These are phyloP conservation scores for Jaltomata sinuosa DNA, from an alignment of 257 asterid species.

Conservation along the genomic window DNA sequence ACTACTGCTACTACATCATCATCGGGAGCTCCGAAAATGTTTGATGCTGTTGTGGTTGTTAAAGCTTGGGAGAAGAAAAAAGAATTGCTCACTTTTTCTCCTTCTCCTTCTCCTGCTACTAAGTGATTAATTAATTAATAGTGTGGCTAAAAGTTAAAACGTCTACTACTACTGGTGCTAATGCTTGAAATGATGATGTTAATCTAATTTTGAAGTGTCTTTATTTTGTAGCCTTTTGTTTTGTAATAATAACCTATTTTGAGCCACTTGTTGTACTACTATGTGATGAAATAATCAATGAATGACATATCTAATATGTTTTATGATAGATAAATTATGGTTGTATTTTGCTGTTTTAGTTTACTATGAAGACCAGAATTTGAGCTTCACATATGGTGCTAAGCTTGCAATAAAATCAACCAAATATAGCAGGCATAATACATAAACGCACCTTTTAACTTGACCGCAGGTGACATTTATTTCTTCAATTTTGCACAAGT, in stretches of 20 bases:
- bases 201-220: background rate
- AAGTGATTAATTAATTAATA: background rate
- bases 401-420: too few relatives aligned
- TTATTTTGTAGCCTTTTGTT: background rate
- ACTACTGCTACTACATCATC: conserved; percentile 7
- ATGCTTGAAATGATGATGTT: background rate
- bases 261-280: background rate
- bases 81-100: conserved; percentile 30
- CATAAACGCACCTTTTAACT: too few relatives aligned
- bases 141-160: background rate
- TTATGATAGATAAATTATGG: background rate
- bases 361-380: background rate
- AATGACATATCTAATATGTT: background rate
- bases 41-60: conserved; percentile 50
- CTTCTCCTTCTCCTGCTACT: conserved; percentile 18
- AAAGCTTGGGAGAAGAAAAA: conserved; percentile 37
- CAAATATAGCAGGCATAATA: too few relatives aligned
- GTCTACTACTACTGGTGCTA: background rate
- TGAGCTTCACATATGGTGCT: too few relatives aligned
- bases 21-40: conserved; percentile 9
- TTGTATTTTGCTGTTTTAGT: background rate
- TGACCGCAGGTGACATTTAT: too few relatives aligned
- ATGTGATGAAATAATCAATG: background rate
- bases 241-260: background rate
- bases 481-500: too few relatives aligned